A percentile compares a stretch with the other conserved stretches of the same genome.
Evolutionary conservation across 495 filamentous ascomycete genomes (phyloP).

Genomic region (Hypoxylon lenormandii): DNA sequence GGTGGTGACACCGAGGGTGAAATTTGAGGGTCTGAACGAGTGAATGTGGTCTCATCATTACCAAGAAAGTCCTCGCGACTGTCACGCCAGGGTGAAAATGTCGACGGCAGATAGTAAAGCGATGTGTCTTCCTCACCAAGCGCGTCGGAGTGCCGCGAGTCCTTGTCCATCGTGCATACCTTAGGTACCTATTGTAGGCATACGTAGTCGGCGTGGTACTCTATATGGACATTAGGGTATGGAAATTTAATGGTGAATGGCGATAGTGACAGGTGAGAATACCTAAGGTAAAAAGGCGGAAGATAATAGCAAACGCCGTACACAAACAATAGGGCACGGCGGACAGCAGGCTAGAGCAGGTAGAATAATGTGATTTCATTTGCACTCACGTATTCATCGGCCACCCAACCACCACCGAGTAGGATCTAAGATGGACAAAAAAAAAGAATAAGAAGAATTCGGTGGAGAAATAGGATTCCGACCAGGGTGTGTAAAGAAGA

Average conservation of each 20-base stretch:
- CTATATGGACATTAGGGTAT: constrained; percentile 2
- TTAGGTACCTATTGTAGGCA: constrained; percentile 2
- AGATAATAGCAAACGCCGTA: neutral
- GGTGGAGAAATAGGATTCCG: constrained; percentile 35
- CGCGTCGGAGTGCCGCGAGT: constrained; percentile 2
- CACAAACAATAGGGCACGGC: neutral
- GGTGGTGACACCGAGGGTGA: constrained; percentile 6
- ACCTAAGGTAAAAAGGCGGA: neutral
- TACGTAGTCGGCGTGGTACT: neutral
- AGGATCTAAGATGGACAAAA: constrained; percentile 31
- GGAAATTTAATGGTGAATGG: constrained; percentile 14
- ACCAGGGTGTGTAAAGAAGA: constrained; percentile 25
- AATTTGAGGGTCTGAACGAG: constrained; percentile 18
- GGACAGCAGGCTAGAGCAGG: too few relatives aligned
- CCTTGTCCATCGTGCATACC: constrained; percentile 29
- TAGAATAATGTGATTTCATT: constrained; percentile 7
- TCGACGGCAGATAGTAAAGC: constrained; percentile 38
- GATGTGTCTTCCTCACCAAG: constrained; percentile 9
- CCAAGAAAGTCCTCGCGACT: constrained; percentile 3
- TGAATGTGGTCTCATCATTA: constrained; percentile 7
- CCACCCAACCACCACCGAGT: constrained; percentile 6
- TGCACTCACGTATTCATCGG: constrained; percentile 3
- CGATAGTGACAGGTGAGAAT: constrained; percentile 9
- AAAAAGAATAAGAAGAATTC: too few relatives aligned
- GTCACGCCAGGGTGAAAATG: constrained; percentile 40